phyloP scores from a whole-genome alignment of 108 stramenopile genomes.

The Cylindrotheca fusiformis region DNA sequence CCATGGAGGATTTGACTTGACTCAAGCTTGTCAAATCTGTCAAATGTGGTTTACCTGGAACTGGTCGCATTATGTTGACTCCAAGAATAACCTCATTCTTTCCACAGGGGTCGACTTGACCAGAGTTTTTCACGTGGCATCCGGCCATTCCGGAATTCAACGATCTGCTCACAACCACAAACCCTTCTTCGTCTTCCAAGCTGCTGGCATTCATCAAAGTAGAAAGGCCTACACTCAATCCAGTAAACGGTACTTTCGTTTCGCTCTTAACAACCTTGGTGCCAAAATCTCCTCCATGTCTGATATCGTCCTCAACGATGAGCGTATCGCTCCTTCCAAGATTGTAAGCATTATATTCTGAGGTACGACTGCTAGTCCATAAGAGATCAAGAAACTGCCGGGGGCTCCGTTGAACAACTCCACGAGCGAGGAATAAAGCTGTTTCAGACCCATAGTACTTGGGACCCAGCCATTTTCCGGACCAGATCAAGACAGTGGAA shows the following conservation, averaged over 20 bases:
- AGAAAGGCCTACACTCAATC: conserved; percentile 33
- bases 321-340: conserved; percentile 32
- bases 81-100: conserved; percentile 56
- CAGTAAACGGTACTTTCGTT: conserved; percentile 53
- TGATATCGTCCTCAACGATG: conserved; percentile 14
- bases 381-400: conserved; percentile 34
- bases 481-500: conserved; percentile 37
- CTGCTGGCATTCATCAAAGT: conserved; percentile 44
- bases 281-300: conserved; percentile 9
- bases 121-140: conserved; percentile 11
- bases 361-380: conserved; percentile 46
- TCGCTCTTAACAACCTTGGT: conserved; percentile 48
- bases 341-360: conserved; percentile 51
- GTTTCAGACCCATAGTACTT: conserved; percentile 26
- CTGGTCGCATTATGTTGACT: conserved; percentile 49
- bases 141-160: conserved; percentile 33
- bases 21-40: conserved; percentile 44
- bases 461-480: conserved; percentile 20
- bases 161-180: conserved; percentile 45
- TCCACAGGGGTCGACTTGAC: conserved; percentile 6
- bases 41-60: conserved; percentile 36
- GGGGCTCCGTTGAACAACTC: conserved; percentile 36
- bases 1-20: conserved; percentile 44
- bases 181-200: conserved; percentile 35
- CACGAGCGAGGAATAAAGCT: conserved; percentile 43